Conservation (phyloP, 352 stramenopile species). For the Plasmopara muralis region DNA sequence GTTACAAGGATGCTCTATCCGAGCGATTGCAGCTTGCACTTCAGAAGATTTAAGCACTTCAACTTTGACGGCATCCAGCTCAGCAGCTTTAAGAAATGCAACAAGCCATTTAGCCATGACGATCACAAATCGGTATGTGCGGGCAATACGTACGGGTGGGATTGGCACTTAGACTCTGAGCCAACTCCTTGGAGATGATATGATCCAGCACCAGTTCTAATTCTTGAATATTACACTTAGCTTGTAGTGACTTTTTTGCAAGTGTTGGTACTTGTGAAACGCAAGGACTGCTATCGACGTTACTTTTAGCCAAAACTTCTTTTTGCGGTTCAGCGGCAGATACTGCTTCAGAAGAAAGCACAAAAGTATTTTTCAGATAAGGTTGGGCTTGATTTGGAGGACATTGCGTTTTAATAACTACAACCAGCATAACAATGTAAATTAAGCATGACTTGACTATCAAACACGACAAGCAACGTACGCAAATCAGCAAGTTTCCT, state of each 20-base stretch:
- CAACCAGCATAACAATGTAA: neutral
- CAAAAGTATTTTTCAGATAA: neutral
- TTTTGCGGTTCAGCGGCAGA: neutral
- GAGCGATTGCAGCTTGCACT: constrained; percentile 19
- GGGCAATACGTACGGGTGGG: constrained; percentile 11
- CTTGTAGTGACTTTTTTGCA: constrained; percentile 5
- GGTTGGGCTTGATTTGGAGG: neutral
- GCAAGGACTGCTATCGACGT: neutral
- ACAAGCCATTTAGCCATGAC: neutral
- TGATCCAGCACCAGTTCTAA: constrained; percentile 17
- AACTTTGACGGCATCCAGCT: constrained; percentile 18
- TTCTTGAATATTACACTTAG: constrained; percentile 6
- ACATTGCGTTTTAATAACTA: neutral
- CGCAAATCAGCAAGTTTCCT: constrained; percentile 11
- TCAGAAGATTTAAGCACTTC: constrained; percentile 14
- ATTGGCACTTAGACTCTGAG: constrained; percentile 6
- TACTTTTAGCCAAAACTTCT: neutral
- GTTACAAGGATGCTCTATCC: constrained; percentile 13
- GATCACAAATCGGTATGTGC: neutral
- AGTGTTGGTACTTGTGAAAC: constrained; percentile 2
- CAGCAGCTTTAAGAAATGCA: constrained; percentile 8
- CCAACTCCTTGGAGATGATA: constrained; percentile 7
- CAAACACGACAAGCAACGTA: constrained; percentile 5
- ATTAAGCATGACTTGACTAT: neutral
- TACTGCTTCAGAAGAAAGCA: neutral